Conservation (phyloP, 1,139 yeast genomes). For the Protomyces pachydermus region DNA sequence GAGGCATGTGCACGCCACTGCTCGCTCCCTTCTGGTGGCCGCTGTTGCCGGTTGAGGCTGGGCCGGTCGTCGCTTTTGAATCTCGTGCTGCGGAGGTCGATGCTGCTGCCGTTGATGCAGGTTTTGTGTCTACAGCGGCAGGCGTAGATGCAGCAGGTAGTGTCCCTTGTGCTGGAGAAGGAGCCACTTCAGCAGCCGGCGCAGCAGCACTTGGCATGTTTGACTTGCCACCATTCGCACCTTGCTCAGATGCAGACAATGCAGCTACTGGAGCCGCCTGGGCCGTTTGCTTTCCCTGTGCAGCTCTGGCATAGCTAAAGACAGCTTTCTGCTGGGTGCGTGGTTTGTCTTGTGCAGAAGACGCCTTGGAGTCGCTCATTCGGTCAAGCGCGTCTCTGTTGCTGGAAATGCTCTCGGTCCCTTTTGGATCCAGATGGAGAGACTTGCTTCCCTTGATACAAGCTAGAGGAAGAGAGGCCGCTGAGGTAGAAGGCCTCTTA, state of each 20-base stretch:
- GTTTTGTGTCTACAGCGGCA: neutral
- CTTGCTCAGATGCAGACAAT: neutral
- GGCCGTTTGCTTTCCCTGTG: slow-evolving; percentile 13
- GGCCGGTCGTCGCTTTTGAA: too few species aligned
- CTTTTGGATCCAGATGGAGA: too few species aligned
- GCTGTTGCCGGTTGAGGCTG: neutral
- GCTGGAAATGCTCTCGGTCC: too few species aligned
- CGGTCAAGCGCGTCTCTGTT: neutral
- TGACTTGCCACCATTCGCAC: neutral
- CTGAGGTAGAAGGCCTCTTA: too few species aligned
- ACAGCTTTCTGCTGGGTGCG: neutral
- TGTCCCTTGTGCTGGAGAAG: neutral
- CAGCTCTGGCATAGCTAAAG: slow-evolving; percentile 24
- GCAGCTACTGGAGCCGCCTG: slow-evolving; percentile 3
- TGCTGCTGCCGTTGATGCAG: neutral
- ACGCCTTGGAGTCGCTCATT: neutral
- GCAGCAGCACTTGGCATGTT: neutral
- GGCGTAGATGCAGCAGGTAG: neutral
- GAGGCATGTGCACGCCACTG: slow-evolving; percentile 23
- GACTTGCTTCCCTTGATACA: too few species aligned
- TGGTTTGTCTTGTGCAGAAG: neutral
- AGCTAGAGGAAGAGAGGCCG: too few species aligned
- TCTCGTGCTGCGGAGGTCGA: neutral
- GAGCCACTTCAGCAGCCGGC: neutral
- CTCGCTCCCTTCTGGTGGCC: neutral